phyloP scores from a whole-genome alignment of 192 early-diverging fungal species.

The Podila clonocystis region DNA sequence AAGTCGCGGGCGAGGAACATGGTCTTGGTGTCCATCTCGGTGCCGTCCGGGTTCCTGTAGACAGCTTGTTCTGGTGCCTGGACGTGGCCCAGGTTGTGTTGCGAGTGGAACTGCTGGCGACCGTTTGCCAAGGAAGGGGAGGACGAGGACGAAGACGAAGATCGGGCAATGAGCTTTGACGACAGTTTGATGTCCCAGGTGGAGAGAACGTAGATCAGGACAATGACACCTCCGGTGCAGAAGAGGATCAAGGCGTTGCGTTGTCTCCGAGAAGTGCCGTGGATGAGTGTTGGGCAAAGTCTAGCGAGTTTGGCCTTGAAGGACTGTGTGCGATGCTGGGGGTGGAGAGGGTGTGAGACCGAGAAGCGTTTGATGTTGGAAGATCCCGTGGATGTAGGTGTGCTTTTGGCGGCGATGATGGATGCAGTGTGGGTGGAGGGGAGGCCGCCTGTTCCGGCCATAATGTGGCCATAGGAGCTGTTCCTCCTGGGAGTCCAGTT shows the following conservation, averaged over 20 bases:
- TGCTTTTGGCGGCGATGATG: constrained; percentile 13
- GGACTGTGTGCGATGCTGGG: constrained; percentile 35
- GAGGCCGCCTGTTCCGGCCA: constrained; percentile 42
- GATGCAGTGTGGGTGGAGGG: constrained; percentile 35
- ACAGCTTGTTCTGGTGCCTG: background rate
- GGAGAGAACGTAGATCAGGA: constrained; percentile 37
- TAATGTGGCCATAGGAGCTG: constrained; percentile 38
- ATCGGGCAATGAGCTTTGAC: constrained; percentile 5
- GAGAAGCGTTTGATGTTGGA: constrained; percentile 1
- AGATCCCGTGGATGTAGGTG: background rate
- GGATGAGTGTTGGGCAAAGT: constrained; percentile 17
- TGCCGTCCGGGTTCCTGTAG: constrained; percentile 42
- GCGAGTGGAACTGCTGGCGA: background rate
- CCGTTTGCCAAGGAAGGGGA: background rate
- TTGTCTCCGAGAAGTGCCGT: constrained; percentile 17
- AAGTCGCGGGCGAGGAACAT: constrained; percentile 43
- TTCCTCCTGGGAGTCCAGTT: constrained; percentile 24
- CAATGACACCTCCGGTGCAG: constrained; percentile 22
- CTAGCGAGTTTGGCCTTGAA: constrained; percentile 37
- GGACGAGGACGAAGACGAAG: constrained; percentile 6
- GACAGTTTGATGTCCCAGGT: constrained; percentile 21
- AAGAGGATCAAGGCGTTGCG: constrained; percentile 25
- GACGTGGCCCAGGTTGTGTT: background rate
- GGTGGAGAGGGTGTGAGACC: constrained; percentile 5
- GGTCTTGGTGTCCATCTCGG: constrained; percentile 31